These are phyloP conservation scores for Vararia minispora DNA, from an alignment of 768 basidiomycete genomes.

Conservation along the genomic window DNA sequence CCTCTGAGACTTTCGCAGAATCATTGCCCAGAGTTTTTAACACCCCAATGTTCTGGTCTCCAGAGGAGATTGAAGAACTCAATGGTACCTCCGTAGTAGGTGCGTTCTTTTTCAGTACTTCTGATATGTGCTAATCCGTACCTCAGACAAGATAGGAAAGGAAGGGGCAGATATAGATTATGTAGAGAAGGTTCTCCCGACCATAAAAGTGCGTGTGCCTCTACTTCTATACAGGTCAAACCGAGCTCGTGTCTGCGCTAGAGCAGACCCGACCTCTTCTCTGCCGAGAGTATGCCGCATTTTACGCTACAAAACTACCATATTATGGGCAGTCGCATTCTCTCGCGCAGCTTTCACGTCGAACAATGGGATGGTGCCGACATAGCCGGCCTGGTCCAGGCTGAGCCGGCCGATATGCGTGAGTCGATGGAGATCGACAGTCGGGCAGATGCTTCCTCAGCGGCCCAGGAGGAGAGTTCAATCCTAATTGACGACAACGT, in stretches of 20 bases:
- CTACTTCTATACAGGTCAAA: background rate
- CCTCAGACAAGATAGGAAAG: constrained; percentile 75
- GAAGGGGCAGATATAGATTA: constrained; percentile 74
- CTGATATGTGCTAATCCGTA: background rate
- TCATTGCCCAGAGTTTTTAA: constrained; percentile 64
- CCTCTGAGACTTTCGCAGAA: constrained; percentile 24
- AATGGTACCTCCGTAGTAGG: constrained; percentile 81
- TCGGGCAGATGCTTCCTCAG: constrained; percentile 22
- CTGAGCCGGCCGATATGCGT: constrained; percentile 16
- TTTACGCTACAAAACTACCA: constrained; percentile 76
- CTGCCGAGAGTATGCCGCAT: constrained; percentile 29
- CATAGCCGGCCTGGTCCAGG: constrained; percentile 24
- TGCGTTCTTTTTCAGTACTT: constrained; percentile 25
- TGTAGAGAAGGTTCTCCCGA: constrained; percentile 50
- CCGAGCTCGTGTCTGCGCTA: constrained; percentile 20
- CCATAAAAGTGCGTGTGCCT: constrained; percentile 43
- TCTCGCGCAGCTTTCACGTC: constrained; percentile 88
- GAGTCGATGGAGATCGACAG: constrained; percentile 25
- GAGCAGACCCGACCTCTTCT: constrained; percentile 69
- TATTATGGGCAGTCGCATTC: constrained; percentile 81
- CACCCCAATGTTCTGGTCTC: constrained; percentile 92
- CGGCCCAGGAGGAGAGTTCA: constrained; percentile 28
- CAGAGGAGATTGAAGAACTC: constrained; percentile 61
- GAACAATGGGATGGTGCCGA: constrained; percentile 36
- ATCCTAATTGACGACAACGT: constrained; percentile 12